These are phyloP conservation scores for Phytophthora tubulina DNA, from an alignment of 352 stramenopile genomes.

Conservation along the genomic window DNA sequence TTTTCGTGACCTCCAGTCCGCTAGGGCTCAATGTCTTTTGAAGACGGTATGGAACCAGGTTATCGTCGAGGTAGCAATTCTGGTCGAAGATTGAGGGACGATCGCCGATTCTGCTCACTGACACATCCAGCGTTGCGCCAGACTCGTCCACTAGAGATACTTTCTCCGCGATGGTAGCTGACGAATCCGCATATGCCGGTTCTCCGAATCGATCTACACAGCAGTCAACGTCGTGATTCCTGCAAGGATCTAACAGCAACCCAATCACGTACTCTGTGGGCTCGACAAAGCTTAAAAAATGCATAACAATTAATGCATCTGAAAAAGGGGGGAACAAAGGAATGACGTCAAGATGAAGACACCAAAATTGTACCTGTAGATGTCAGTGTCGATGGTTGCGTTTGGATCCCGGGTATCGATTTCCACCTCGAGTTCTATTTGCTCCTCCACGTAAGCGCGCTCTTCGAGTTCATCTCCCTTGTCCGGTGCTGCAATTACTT, in stretches of 20 bases:
- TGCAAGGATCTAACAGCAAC: constrained; percentile 86
- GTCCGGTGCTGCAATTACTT: constrained; percentile 75
- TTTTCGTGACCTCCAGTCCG: constrained; percentile 55
- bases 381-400: constrained; percentile 67
- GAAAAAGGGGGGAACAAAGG: not conserved
- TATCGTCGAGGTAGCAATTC: constrained; percentile 75
- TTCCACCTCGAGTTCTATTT: constrained; percentile 48
- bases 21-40: constrained; percentile 59
- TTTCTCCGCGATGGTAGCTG: constrained; percentile 50
- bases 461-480: constrained; percentile 76
- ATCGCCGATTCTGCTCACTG: constrained; percentile 75
- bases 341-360: not conserved
- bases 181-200: constrained; percentile 53
- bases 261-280: constrained; percentile 82
- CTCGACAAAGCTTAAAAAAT: constrained; percentile 44
- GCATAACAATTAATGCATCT: not conserved
- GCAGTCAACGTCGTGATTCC: constrained; percentile 62
- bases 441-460: constrained; percentile 56
- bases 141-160: constrained; percentile 80
- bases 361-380: constrained; percentile 58
- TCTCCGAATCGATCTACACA: constrained; percentile 86
- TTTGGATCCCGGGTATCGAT: constrained; percentile 54
- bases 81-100: constrained; percentile 73
- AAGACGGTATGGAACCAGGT: constrained; percentile 62
- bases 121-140: constrained; percentile 58